phyloP scores from a whole-genome alignment of 2,329 filamentous ascomycete genomes.

The Cyclaneusma minus region DNA sequence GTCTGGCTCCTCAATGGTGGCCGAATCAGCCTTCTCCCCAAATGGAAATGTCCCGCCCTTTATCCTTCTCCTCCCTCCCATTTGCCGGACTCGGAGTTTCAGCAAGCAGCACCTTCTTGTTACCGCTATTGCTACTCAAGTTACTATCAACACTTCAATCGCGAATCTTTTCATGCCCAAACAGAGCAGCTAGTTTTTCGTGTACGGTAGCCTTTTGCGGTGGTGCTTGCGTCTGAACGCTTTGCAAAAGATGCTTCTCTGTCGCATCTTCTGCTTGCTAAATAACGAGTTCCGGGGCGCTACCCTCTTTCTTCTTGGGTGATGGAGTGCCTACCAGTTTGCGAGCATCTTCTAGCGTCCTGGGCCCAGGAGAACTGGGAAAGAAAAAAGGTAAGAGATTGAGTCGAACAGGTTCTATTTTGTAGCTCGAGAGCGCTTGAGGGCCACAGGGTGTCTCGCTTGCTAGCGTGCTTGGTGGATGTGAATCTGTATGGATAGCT shows the following conservation, averaged over 20 bases:
- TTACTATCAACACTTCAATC: constrained; percentile 67
- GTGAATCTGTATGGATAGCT: too few species aligned
- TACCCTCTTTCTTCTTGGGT: constrained; percentile 25
- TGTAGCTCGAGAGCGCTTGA: too few species aligned
- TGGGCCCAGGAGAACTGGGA: too few species aligned
- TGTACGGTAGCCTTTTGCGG: constrained; percentile 30
- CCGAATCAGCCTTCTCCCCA: too few species aligned
- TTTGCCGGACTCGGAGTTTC: constrained; percentile 9
- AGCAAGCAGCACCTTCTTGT: constrained; percentile 38
- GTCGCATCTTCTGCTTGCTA: constrained; percentile 25
- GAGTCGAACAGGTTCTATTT: too few species aligned
- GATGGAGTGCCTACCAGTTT: constrained; percentile 69
- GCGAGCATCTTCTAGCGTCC: constrained; percentile 82
- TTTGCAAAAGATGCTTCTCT: constrained; percentile 13
- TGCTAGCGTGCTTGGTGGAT: too few species aligned
- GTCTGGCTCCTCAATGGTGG: too few species aligned
- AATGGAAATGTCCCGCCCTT: too few species aligned
- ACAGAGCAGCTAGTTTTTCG: constrained; percentile 54
- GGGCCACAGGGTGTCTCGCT: too few species aligned
- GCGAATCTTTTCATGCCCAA: constrained; percentile 49
- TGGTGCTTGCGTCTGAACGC: constrained; percentile 15
- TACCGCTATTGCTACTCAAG: constrained; percentile 41
- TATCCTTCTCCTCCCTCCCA: constrained; percentile 22
- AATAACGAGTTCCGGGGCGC: constrained; percentile 35
- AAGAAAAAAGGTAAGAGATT: too few species aligned